Percentiles rank a stretch among this genome's conserved stretches.
These are phyloP conservation scores for Hyaloscypha finlandica DNA, from an alignment of 495 filamentous ascomycete genomes.

Conservation along the genomic window DNA sequence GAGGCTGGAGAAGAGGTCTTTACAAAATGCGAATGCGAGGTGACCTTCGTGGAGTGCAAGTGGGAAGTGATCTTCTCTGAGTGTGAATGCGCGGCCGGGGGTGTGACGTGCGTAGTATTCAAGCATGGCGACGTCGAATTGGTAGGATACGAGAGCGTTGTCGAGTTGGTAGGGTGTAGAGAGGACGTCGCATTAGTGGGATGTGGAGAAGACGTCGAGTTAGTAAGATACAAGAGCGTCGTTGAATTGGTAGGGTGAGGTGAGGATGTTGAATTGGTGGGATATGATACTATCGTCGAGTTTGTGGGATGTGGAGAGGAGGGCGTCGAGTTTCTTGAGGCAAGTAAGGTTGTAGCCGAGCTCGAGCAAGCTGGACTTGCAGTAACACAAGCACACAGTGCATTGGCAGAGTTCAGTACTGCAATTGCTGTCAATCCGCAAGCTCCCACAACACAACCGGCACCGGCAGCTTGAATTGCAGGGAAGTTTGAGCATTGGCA, in stretches of 20 bases:
- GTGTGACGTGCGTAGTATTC: too few species aligned
- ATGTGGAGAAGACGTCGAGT: too few species aligned
- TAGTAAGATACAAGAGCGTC: too few species aligned
- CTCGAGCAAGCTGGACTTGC: constrained; percentile 17
- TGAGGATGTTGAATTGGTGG: too few species aligned
- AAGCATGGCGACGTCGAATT: too few species aligned
- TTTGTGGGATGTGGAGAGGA: neutral
- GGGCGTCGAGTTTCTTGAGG: neutral
- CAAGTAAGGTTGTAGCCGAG: neutral
- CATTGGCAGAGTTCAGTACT: constrained; percentile 13
- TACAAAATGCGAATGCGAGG: neutral
- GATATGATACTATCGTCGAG: too few species aligned
- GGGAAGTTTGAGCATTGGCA: constrained; percentile 14
- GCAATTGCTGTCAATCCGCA: constrained; percentile 7
- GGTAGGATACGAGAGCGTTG: too few species aligned
- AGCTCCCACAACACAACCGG: constrained; percentile 4
- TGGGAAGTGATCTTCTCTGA: too few species aligned
- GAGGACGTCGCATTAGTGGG: too few species aligned
- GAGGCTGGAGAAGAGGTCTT: neutral
- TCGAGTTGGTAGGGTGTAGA: too few species aligned
- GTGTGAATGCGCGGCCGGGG: too few species aligned
- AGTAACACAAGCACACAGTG: constrained; percentile 16
- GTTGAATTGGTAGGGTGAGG: too few species aligned
- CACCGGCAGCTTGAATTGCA: neutral
- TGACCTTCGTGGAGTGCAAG: neutral